Evolutionary conservation across 371 early-diverging fungal species (phyloP), one percentile per base, ranked within the genome.

Genomic region (Synchytrium microbalum): DNA sequence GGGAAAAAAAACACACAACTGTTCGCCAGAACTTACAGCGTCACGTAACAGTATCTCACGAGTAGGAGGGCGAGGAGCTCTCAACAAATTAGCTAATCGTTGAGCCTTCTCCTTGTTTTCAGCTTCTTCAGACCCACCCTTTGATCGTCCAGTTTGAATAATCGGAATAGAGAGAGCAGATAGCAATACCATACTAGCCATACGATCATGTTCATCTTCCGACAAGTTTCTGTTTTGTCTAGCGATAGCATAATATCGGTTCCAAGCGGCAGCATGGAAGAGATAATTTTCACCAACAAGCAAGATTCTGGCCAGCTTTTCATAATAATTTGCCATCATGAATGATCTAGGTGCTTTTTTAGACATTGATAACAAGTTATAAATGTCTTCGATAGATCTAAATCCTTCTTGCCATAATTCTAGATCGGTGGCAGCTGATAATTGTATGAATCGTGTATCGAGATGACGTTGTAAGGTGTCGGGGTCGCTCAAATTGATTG

Each of bases 321-420:
- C 93, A 79, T 96, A 97, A 74, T 96, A 98, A 81, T 91, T 93
- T 60, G 93, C 94, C 88, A 96, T 89, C 87, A 93, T 92, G 69
- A 65, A 66, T 24, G 92, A 84, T 86, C 94, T 92, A 67, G 95
- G 92, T 56, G 91, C 84, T 65, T 90, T 87, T 83, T 95, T 91
- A 61, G 92, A 86, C 72, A 91, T 88, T 64, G 88, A 83, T 67
- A 98, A 79, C 66, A 98, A 79, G 71, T 87, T 87, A 83, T 96
- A 89, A 66, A 98, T 92, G 77, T 98, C 99, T 80, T 98, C 99
- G 62, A 95, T 86, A 10, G 93, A 90, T 66, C 92, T 88, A 86
- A 92, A 97, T 30, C 91, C 94, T 77, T 97, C 98, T 78, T 97
- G 97, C 97, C 97, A 98, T 67, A 96, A 81, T 78, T 98, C 97